Conservation (phyloP, 805 yeast genomes). For the Tanozyma kutaoensis region DNA sequence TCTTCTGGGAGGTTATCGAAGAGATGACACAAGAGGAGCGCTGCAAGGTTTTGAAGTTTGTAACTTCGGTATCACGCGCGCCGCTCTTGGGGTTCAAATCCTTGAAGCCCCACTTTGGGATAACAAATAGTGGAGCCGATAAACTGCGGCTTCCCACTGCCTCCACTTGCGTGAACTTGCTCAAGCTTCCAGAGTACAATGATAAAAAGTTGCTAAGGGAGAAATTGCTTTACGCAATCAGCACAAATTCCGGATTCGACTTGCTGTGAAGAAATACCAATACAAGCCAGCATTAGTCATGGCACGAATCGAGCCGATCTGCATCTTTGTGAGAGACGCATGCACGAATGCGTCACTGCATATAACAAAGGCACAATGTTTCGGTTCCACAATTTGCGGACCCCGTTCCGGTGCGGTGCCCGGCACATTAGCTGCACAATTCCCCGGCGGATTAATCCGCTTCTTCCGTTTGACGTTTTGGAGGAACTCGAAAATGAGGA, state of each 20-base stretch:
- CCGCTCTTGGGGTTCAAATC: conserved; percentile 74
- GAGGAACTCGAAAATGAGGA: too few relatives aligned
- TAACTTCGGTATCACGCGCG: conserved; percentile 84
- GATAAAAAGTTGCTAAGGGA: conserved; percentile 31
- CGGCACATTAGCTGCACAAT: too few relatives aligned
- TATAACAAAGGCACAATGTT: too few relatives aligned
- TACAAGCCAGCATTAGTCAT: too few relatives aligned
- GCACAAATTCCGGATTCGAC: conserved; percentile 80
- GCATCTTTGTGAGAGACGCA: too few relatives aligned
- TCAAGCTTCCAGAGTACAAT: conserved; percentile 75
- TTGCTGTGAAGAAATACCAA: too few relatives aligned
- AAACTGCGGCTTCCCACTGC: conserved; percentile 65
- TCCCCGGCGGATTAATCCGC: too few relatives aligned
- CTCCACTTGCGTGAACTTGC: conserved; percentile 81
- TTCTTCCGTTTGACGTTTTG: too few relatives aligned
- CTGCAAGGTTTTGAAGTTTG: conserved; percentile 65
- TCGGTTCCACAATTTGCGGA: too few relatives aligned
- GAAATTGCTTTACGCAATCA: conserved; percentile 68
- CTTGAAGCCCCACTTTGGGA: conserved; percentile 62
- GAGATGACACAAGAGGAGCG: conserved; percentile 57
- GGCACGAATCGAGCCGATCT: too few relatives aligned
- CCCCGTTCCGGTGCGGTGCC: too few relatives aligned
- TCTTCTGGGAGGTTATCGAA: conserved; percentile 65
- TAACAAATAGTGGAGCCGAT: conserved; percentile 48
- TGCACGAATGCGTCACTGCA: too few relatives aligned